A percentile compares a stretch with the other conserved stretches of the same genome.
These are phyloP conservation scores for Erigeron canadensis DNA, from an alignment of 129 eudicot genomes.

Conservation along the genomic window DNA sequence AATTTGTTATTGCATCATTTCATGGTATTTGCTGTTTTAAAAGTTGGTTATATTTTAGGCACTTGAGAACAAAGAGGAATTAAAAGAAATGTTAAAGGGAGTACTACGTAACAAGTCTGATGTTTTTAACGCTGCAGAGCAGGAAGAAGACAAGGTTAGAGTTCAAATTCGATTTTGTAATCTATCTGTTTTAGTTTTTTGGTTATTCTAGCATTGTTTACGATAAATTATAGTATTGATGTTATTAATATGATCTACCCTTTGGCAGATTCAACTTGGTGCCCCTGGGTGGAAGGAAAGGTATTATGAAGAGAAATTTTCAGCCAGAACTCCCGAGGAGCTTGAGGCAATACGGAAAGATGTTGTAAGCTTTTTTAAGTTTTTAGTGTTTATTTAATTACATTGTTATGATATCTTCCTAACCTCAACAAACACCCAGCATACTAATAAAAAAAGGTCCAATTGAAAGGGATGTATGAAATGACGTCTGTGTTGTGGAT, in stretches of 20 bases:
- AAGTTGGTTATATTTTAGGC: conserved; percentile 36
- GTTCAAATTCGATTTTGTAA: neutral
- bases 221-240: neutral
- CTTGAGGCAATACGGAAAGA: conserved; percentile 36
- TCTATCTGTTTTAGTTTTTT: neutral
- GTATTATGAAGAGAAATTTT: conserved; percentile 41
- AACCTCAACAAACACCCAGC: conserved; percentile 4
- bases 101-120: conserved; percentile 80
- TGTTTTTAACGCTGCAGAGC: conserved; percentile 54
- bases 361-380: conserved; percentile 27
- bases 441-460: neutral
- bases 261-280: conserved; percentile 29
- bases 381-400: neutral
- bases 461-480: neutral
- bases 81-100: conserved; percentile 69
- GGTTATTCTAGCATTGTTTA: too few species aligned
- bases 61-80: conserved; percentile 77
- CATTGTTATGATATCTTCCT: neutral
- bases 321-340: conserved; percentile 30
- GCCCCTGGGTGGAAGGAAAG: conserved; percentile 39
- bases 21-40: neutral
- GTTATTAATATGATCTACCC: neutral
- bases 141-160: conserved; percentile 92
- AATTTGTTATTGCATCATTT: neutral
- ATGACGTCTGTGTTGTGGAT: neutral